Evolutionary conservation across 169 alveolate species (phyloP).

Genomic region (Plasmodium coatneyi): DNA sequence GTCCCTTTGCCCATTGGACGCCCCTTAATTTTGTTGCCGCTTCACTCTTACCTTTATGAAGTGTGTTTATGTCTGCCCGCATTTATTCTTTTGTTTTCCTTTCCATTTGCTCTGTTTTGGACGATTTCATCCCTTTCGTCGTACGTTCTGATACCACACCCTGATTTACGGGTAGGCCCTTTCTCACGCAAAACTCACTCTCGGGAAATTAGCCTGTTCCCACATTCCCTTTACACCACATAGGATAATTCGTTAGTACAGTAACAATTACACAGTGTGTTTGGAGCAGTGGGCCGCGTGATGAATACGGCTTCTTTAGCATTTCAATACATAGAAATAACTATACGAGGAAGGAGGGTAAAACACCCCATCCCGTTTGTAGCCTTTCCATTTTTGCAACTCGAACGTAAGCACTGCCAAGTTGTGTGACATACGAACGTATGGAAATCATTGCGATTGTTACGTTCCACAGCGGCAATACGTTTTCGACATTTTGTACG

Average conservation of each 20-base stretch:
- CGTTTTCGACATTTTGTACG: not conserved
- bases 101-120: not conserved
- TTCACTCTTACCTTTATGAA: not conserved
- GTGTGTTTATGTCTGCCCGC: not conserved
- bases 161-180: not conserved
- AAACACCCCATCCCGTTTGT: not conserved
- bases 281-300: not conserved
- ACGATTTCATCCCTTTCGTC: not conserved
- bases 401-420: not conserved
- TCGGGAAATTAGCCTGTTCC: not conserved
- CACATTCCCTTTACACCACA: not conserved
- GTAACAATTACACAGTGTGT: not conserved
- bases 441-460: not conserved
- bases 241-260: not conserved
- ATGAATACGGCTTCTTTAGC: not conserved
- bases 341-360: not conserved
- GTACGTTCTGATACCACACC: not conserved
- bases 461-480: not conserved
- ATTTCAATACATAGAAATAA: not conserved
- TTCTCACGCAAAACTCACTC: not conserved
- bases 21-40: not conserved
- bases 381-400: not conserved
- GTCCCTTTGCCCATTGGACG: not conserved
- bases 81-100: not conserved
- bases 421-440: not conserved